phyloP scores from a whole-genome alignment of 2,329 filamentous ascomycete genomes.

The Chalara sp. region DNA sequence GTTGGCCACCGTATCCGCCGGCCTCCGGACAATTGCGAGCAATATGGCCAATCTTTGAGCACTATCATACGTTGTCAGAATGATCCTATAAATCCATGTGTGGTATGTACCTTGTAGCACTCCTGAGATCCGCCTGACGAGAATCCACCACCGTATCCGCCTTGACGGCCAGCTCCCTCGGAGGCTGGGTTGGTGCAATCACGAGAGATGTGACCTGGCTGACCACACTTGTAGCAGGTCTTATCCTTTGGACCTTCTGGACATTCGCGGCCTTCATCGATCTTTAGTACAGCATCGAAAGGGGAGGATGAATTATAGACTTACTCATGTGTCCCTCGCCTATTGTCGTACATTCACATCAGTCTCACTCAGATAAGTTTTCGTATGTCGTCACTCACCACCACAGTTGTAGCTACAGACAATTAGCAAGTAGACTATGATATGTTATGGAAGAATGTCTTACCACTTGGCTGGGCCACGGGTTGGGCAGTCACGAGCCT shows the following conservation, averaged over 20 bases:
- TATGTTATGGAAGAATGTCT: slow-evolving; percentile 25
- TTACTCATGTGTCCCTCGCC: slow-evolving; percentile 71
- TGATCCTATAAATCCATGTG: not conserved
- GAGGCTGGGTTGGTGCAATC: slow-evolving; percentile 41
- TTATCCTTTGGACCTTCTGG: slow-evolving; percentile 83
- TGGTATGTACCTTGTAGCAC: slow-evolving; percentile 67
- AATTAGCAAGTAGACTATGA: slow-evolving; percentile 6
- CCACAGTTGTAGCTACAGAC: slow-evolving; percentile 69
- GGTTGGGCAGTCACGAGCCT: slow-evolving; percentile 83
- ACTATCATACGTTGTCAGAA: slow-evolving; percentile 40
- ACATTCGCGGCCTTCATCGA: slow-evolving; percentile 71
- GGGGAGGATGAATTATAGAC: slow-evolving; percentile 27
- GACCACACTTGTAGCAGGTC: slow-evolving; percentile 72
- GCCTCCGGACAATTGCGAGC: slow-evolving; percentile 80
- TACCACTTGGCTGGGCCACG: slow-evolving; percentile 78
- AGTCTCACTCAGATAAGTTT: slow-evolving; percentile 16
- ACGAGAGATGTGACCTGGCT: slow-evolving; percentile 84
- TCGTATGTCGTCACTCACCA: slow-evolving; percentile 43
- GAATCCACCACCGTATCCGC: slow-evolving; percentile 13
- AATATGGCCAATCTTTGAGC: slow-evolving; percentile 93
- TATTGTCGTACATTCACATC: slow-evolving; percentile 28
- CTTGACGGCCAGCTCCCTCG: slow-evolving; percentile 24
- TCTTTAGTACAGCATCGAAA: slow-evolving; percentile 14
- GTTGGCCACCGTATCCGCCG: slow-evolving; percentile 36
- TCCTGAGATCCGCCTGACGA: slow-evolving; percentile 50